These are phyloP conservation scores for Salix koriyanagi DNA, from an alignment of 345 rosid species.

Conservation along the genomic window DNA sequence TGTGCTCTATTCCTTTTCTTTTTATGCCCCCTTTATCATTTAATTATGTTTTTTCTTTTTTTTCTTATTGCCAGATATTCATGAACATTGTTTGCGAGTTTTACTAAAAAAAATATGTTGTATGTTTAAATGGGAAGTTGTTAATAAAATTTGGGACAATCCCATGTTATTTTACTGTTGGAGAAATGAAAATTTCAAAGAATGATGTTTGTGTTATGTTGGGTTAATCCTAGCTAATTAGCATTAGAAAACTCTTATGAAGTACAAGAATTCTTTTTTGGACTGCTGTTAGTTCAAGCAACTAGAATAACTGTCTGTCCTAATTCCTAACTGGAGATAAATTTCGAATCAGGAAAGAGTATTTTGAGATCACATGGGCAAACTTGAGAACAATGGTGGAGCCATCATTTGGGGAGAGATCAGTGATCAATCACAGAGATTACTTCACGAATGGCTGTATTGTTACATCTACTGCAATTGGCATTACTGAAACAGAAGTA, in stretches of 20 bases:
- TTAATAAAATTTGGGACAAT: background rate
- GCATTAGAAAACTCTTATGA: too few relatives aligned
- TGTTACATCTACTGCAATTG: slow-evolving; percentile 52
- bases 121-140: background rate
- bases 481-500: slow-evolving; percentile 58
- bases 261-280: too few relatives aligned
- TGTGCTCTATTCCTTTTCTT: slow-evolving; percentile 1
- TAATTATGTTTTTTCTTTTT: background rate
- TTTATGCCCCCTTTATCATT: too few relatives aligned
- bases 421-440: slow-evolving; percentile 61
- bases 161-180: background rate
- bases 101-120: background rate
- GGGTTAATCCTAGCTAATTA: too few relatives aligned
- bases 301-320: background rate
- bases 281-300: too few relatives aligned
- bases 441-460: slow-evolving; percentile 56
- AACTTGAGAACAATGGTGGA: slow-evolving; percentile 78
- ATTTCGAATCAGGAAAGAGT: slow-evolving; percentile 68
- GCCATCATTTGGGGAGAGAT: slow-evolving; percentile 65
- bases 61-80: background rate
- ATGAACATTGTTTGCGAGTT: background rate
- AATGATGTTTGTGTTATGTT: background rate
- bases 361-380: slow-evolving; percentile 86
- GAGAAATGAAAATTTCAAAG: background rate
- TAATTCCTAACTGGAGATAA: background rate